phyloP scores from a whole-genome alignment of 2,329 filamentous ascomycete genomes.

The Cyphellophora europaea region DNA sequence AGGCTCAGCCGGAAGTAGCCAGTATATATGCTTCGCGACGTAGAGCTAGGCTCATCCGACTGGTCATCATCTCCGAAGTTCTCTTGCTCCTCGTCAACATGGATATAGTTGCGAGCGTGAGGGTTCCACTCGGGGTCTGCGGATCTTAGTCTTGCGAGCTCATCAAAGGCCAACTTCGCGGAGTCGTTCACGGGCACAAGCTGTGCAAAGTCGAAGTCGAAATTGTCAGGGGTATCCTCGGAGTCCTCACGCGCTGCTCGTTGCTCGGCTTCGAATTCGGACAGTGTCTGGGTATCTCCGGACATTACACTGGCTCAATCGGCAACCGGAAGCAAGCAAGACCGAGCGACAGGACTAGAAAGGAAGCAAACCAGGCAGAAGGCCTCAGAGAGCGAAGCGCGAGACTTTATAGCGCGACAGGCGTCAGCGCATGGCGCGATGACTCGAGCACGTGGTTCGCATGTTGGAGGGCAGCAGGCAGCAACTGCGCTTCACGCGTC shows the following conservation, averaged over 20 bases:
- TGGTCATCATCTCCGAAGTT: constrained; percentile 3
- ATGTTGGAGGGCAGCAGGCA: no score
- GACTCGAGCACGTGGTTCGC: no score
- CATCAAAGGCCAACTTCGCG: constrained; percentile 7
- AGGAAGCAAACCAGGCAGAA: no score
- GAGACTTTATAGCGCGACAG: no score
- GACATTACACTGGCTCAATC: no score
- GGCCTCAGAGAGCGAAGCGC: no score
- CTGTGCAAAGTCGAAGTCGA: constrained; percentile 7
- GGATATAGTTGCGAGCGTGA: constrained; percentile 6
- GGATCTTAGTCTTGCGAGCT: constrained; percentile 5
- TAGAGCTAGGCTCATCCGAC: constrained; percentile 3
- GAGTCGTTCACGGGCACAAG: constrained; percentile 7
- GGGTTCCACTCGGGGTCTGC: constrained; percentile 7
- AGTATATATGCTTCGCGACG: background rate
- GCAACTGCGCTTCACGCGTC: no score
- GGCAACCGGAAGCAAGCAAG: no score
- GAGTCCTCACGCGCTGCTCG: background rate
- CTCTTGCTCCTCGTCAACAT: constrained; percentile 6
- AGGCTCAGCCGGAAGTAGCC: constrained; percentile 9
- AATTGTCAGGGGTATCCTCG: background rate
- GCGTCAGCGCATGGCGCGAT: no score
- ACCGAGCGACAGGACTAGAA: no score
- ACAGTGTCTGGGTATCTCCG: background rate
- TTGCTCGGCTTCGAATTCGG: constrained; percentile 1